Percentiles rank a stretch among this genome's conserved stretches.
phyloP scores from a whole-genome alignment of 805 yeast species.

The Cyberlindnera maritima region DNA sequence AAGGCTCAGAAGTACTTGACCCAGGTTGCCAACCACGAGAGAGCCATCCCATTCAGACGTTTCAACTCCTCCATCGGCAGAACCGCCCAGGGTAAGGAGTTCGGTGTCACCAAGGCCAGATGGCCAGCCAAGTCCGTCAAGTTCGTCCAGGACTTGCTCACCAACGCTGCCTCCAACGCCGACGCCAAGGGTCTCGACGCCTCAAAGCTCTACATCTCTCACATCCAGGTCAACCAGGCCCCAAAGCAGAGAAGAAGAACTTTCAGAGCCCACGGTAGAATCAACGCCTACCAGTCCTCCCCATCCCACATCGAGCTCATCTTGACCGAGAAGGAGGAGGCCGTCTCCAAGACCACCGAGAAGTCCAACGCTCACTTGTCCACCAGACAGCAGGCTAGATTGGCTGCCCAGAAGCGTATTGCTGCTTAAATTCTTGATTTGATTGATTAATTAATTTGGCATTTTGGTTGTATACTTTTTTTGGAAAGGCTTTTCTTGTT shows the following conservation, averaged over 20 bases:
- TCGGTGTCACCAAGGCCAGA: slow-evolving; percentile 99
- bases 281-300: slow-evolving; percentile 97
- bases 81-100: slow-evolving; percentile 99
- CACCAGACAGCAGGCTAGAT: slow-evolving; percentile 91
- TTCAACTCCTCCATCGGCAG: slow-evolving; percentile 96
- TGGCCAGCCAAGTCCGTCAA: slow-evolving; percentile 99
- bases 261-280: slow-evolving; percentile 99
- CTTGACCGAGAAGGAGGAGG: slow-evolving; percentile 93
- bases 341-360: slow-evolving; percentile 88
- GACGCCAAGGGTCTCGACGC: slow-evolving; percentile 98
- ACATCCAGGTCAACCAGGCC: slow-evolving; percentile 99
- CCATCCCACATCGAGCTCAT: slow-evolving; percentile 99
- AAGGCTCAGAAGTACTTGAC: slow-evolving; percentile 94
- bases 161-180: slow-evolving; percentile 98
- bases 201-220: slow-evolving; percentile 89
- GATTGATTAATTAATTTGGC: slow-evolving; percentile 2
- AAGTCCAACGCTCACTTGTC: slow-evolving; percentile 66
- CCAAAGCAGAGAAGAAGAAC: slow-evolving; percentile 99
- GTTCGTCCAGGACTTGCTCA: slow-evolving; percentile 89
- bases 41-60: slow-evolving; percentile 99
- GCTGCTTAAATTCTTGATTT: slow-evolving; percentile 46
- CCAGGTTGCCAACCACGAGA: slow-evolving; percentile 95
- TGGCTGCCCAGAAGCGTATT: slow-evolving; percentile 84
- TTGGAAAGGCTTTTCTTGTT: slow-evolving; percentile 12
- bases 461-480: slow-evolving; percentile 7